phyloP scores from a whole-genome alignment of 371 early-diverging fungal genomes.

The Lichtheimia ramosa region DNA sequence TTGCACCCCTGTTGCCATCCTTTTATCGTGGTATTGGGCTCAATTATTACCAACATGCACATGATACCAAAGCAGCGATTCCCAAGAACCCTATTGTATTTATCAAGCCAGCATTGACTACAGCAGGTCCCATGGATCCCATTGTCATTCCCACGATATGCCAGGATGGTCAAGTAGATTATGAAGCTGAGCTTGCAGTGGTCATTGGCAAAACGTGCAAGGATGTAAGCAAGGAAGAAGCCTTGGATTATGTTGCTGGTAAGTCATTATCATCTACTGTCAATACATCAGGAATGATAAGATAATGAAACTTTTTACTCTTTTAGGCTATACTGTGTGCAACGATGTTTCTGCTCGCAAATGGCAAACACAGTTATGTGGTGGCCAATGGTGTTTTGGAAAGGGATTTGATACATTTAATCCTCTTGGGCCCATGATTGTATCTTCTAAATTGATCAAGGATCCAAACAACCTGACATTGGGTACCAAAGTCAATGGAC shows the following conservation, averaged over 20 bases:
- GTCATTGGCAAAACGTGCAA: constrained; percentile 59
- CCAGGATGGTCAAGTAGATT: constrained; percentile 52
- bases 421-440: constrained; percentile 60
- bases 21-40: constrained; percentile 59
- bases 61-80: constrained; percentile 44
- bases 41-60: constrained; percentile 60
- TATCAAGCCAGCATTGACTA: constrained; percentile 49
- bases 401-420: constrained; percentile 66
- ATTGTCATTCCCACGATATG: constrained; percentile 51
- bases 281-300: not conserved
- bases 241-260: constrained; percentile 53
- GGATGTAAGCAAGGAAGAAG: constrained; percentile 47
- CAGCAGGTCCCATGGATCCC: constrained; percentile 45
- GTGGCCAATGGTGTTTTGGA: constrained; percentile 61
- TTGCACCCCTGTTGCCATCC: constrained; percentile 42
- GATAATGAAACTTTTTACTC: not conserved
- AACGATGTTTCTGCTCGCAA: constrained; percentile 64
- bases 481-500: constrained; percentile 45
- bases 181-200: constrained; percentile 63
- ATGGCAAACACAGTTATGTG: constrained; percentile 47
- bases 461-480: constrained; percentile 50
- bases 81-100: constrained; percentile 60
- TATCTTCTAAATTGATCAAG: constrained; percentile 45
- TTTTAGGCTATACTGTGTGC: constrained; percentile 55
- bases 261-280: not conserved